Conservation (phyloP, 352 stramenopile genomes). For the Phytophthora capsici region DNA sequence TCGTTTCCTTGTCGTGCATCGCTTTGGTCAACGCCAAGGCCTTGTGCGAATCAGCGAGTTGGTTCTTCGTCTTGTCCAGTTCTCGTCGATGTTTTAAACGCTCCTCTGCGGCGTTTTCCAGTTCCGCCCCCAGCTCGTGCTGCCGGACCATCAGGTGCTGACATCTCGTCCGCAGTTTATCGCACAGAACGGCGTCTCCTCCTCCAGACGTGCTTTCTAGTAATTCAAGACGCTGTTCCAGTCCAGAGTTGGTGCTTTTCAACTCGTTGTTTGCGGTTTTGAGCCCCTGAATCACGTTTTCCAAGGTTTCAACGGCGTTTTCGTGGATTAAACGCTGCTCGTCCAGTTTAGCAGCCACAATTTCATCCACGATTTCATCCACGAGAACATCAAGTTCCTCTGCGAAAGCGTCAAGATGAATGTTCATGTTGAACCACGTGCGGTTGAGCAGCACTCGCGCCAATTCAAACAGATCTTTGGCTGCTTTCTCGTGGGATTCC, state of each 20-base stretch:
- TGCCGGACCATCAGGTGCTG: slow-evolving; percentile 31
- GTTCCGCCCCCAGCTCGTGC: slow-evolving; percentile 25
- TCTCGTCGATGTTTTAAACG: slow-evolving; percentile 48
- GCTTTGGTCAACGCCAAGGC: slow-evolving; percentile 56
- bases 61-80: slow-evolving; percentile 33
- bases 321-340: slow-evolving; percentile 41
- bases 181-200: slow-evolving; percentile 59
- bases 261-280: slow-evolving; percentile 12
- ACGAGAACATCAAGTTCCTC: slow-evolving; percentile 36
- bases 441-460: slow-evolving; percentile 32
- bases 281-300: slow-evolving; percentile 47
- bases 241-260: slow-evolving; percentile 23
- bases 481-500: slow-evolving; percentile 56
- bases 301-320: slow-evolving; percentile 26
- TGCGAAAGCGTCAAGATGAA: slow-evolving; percentile 43
- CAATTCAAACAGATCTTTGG: slow-evolving; percentile 46
- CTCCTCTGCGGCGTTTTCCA: slow-evolving; percentile 41
- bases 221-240: slow-evolving; percentile 40
- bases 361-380: slow-evolving; percentile 35
- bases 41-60: slow-evolving; percentile 44
- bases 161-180: slow-evolving; percentile 50
- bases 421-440: slow-evolving; percentile 22
- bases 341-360: slow-evolving; percentile 49
- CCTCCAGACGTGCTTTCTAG: slow-evolving; percentile 46
- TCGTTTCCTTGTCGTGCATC: slow-evolving; percentile 78